A percentile compares a stretch with the other conserved stretches of the same genome.
Conservation (phyloP, 768 basidiomycete species). For the Rhizopogon salebrosus region DNA sequence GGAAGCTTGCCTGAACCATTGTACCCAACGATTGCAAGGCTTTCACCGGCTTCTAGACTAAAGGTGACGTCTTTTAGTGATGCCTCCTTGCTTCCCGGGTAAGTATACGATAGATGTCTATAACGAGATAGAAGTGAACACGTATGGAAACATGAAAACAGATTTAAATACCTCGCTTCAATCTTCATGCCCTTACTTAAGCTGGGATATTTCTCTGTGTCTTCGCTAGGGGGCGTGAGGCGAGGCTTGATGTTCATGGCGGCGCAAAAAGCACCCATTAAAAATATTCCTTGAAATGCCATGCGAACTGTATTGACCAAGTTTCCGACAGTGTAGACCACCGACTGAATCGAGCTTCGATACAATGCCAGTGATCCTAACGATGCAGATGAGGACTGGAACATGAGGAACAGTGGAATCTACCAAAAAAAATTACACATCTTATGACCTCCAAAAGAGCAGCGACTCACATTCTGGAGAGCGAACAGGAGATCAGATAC, state of each 20-base stretch:
- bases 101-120: constrained; percentile 68
- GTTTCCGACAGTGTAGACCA: constrained; percentile 61
- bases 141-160: constrained; percentile 3
- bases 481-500: constrained; percentile 59
- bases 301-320: constrained; percentile 59
- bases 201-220: constrained; percentile 43
- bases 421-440: constrained; percentile 26
- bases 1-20: constrained; percentile 68
- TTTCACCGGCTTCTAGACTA: constrained; percentile 68
- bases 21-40: constrained; percentile 79
- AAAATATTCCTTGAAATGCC: constrained; percentile 82
- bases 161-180: constrained; percentile 51
- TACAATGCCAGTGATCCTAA: constrained; percentile 81
- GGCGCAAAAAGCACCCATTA: constrained; percentile 83
- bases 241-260: constrained; percentile 66
- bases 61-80: constrained; percentile 69
- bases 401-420: constrained; percentile 71
- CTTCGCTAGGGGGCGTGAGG: constrained; percentile 56
- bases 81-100: constrained; percentile 67
- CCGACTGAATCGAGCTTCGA: constrained; percentile 68
- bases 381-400: constrained; percentile 68
- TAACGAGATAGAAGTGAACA: constrained; percentile 14
- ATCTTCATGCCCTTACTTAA: constrained; percentile 60
- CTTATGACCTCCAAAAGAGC: not conserved
- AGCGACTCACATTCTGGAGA: constrained; percentile 64